These are phyloP conservation scores for Paracorniculantispora psalliotae DNA, from an alignment of 2,329 filamentous ascomycete species.

Conservation along the genomic window DNA sequence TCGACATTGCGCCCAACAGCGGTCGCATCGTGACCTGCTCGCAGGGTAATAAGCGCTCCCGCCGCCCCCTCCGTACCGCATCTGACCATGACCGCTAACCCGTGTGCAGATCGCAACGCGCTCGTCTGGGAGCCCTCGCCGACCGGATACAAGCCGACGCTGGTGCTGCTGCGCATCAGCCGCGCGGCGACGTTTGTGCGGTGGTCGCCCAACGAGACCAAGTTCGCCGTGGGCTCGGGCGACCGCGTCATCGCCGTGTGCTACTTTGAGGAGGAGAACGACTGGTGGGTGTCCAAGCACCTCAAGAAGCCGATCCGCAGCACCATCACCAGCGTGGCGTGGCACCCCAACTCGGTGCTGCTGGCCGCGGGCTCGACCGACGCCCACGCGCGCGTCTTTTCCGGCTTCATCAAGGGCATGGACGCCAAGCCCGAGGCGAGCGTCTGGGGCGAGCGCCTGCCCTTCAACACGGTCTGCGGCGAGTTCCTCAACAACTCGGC, in stretches of 20 bases:
- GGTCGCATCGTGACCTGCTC: slow-evolving; percentile 97
- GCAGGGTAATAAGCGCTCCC: no score
- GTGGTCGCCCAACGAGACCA: slow-evolving; percentile 94
- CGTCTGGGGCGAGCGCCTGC: slow-evolving; percentile 90
- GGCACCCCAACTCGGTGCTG: slow-evolving; percentile 97
- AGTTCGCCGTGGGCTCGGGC: slow-evolving; percentile 95
- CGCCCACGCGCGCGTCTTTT: slow-evolving; percentile 91
- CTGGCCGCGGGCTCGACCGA: slow-evolving; percentile 95
- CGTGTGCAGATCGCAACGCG: slow-evolving; percentile 76
- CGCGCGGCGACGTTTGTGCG: slow-evolving; percentile 93
- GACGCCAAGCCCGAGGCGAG: slow-evolving; percentile 80
- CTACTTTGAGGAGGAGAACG: slow-evolving; percentile 98
- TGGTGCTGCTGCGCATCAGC: slow-evolving; percentile 95
- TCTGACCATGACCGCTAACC: no score
- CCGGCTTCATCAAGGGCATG: slow-evolving; percentile 91
- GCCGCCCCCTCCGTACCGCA: no score
- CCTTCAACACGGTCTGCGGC: slow-evolving; percentile 97
- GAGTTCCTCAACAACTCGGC: slow-evolving; percentile 95
- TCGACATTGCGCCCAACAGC: slow-evolving; percentile 87
- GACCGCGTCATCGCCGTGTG: slow-evolving; percentile 93
- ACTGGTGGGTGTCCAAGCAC: slow-evolving; percentile 99
- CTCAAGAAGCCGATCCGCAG: slow-evolving; percentile 98
- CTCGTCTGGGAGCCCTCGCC: slow-evolving; percentile 97
- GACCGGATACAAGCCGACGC: slow-evolving; percentile 89
- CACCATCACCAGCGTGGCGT: slow-evolving; percentile 89